Conservation (phyloP, 768 basidiomycete species). For the Leccinum olivaceopallidum region DNA sequence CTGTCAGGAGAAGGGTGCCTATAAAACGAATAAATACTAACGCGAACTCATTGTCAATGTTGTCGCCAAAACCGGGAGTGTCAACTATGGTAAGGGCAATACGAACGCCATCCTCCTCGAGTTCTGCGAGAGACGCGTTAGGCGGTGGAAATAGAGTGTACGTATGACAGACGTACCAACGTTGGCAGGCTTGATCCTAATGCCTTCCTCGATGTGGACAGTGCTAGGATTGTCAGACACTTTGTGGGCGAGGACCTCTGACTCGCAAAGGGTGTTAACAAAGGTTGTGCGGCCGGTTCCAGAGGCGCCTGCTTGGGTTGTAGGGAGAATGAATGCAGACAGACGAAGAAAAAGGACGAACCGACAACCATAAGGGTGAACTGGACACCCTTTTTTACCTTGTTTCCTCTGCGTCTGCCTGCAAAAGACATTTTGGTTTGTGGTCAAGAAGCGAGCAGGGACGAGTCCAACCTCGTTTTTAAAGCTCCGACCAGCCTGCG, state of each 20-base stretch:
- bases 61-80: constrained; percentile 98
- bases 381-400: constrained; percentile 98
- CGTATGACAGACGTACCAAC: constrained; percentile 58
- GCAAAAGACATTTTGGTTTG: constrained; percentile 74
- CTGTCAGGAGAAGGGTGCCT: constrained; percentile 9
- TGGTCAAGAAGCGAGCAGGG: constrained; percentile 29
- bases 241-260: constrained; percentile 88
- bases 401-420: constrained; percentile 85
- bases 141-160: background rate
- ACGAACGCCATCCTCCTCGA: constrained; percentile 98
- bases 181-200: constrained; percentile 92
- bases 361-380: constrained; percentile 98
- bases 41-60: constrained; percentile 99
- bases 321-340: background rate
- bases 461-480: constrained; percentile 34
- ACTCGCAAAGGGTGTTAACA: constrained; percentile 98
- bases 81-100: constrained; percentile 98
- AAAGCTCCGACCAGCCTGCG: constrained; percentile 35
- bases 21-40: constrained; percentile 44
- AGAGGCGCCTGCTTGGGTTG: constrained; percentile 74
- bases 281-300: constrained; percentile 98
- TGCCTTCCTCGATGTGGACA: constrained; percentile 93
- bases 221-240: constrained; percentile 78
- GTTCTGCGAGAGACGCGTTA: constrained; percentile 52
- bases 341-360: constrained; percentile 41